Evolutionary conservation across 2,329 filamentous ascomycete species (phyloP).

Genomic region (Trichoderma semiorbis): DNA sequence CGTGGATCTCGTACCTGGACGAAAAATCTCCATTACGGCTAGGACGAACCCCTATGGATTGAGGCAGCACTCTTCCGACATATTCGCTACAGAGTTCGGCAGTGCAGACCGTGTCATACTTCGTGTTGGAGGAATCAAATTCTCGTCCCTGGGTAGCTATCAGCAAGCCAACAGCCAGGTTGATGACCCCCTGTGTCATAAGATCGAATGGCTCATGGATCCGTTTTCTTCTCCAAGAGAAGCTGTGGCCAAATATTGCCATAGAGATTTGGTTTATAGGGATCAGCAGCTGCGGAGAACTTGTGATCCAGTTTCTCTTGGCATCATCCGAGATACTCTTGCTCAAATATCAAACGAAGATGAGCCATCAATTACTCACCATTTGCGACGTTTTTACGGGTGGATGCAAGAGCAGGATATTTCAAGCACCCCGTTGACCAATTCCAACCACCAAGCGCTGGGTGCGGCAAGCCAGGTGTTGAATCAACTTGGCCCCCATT

Average conservation of each 20-base stretch:
- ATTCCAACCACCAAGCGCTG: neutral
- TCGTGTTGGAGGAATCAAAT: slow-evolving; percentile 11
- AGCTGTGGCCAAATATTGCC: slow-evolving; percentile 2
- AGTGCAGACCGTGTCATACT: neutral
- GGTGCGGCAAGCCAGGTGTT: slow-evolving; percentile 5
- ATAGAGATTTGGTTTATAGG: neutral
- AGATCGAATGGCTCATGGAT: slow-evolving; percentile 14
- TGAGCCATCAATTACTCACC: neutral
- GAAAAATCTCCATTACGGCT: slow-evolving; percentile 4
- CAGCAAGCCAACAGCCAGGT: neutral
- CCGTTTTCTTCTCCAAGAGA: neutral
- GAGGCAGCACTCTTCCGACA: slow-evolving; percentile 11
- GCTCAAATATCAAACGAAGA: slow-evolving; percentile 3
- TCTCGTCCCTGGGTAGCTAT: slow-evolving; percentile 13
- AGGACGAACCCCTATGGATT: slow-evolving; percentile 5
- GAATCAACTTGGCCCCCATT: neutral
- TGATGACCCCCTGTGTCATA: slow-evolving; percentile 5
- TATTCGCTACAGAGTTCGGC: neutral
- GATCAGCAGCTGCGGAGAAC: neutral
- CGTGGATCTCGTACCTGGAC: slow-evolving; percentile 8
- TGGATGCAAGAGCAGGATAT: slow-evolving; percentile 8
- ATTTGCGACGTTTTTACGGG: neutral
- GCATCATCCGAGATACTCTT: slow-evolving; percentile 8
- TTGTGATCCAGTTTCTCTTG: slow-evolving; percentile 3
- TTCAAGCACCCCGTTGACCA: neutral